A percentile compares a stretch with the other conserved stretches of the same genome.
Evolutionary conservation across 192 early-diverging fungal genomes (phyloP).

Genomic region (Dissophora globulifera): DNA sequence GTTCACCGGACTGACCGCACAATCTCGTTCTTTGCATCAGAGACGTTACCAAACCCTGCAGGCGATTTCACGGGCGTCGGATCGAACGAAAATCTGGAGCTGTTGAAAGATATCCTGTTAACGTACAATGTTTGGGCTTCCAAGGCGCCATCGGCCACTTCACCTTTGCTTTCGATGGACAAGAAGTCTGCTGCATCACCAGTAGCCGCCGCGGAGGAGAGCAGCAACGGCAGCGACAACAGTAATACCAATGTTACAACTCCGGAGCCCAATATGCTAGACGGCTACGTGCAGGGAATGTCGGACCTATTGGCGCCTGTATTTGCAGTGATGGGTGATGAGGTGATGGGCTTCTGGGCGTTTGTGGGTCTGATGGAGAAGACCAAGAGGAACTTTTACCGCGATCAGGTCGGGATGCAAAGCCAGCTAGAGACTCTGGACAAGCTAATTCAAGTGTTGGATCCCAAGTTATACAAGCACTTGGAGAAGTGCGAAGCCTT

Average conservation of each 20-base stretch:
- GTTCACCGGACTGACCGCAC: constrained; percentile 95
- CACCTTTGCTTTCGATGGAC: neutral
- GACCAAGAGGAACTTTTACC: constrained; percentile 90
- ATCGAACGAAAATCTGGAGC: constrained; percentile 82
- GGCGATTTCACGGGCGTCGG: constrained; percentile 58
- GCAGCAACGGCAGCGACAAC: neutral
- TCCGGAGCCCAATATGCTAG: constrained; percentile 43
- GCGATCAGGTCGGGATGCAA: constrained; percentile 96
- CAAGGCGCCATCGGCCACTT: constrained; percentile 6
- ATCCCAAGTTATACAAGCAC: constrained; percentile 85
- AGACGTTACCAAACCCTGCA: constrained; percentile 65
- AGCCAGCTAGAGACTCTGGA: constrained; percentile 84
- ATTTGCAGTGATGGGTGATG: constrained; percentile 88
- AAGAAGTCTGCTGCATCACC: neutral
- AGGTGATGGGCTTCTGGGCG: constrained; percentile 93
- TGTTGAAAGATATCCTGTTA: constrained; percentile 91
- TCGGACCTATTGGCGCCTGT: constrained; percentile 92
- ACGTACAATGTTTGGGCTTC: constrained; percentile 83
- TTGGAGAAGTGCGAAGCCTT: constrained; percentile 83
- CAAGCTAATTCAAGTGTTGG: constrained; percentile 86
- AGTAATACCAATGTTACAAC: too few relatives aligned
- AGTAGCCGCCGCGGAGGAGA: neutral
- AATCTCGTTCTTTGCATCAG: constrained; percentile 82
- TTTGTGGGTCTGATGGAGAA: constrained; percentile 91
- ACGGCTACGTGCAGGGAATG: constrained; percentile 98